phyloP scores from a whole-genome alignment of 306 rosid species.

The Mucuna pruriens region DNA sequence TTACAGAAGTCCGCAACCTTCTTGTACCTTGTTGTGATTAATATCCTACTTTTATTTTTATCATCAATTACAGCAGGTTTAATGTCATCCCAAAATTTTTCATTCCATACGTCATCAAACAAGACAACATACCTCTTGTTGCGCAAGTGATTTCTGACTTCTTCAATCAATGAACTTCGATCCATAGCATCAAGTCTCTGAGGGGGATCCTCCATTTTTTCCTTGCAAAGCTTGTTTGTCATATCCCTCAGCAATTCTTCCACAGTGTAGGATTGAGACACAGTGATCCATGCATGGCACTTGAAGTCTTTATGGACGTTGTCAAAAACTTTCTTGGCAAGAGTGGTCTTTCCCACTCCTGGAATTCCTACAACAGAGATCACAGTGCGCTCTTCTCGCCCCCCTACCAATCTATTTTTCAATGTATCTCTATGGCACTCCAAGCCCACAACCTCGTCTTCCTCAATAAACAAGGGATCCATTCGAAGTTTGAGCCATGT shows the following conservation, averaged over 20 bases:
- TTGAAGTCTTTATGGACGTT: background rate
- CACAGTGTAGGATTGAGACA: background rate
- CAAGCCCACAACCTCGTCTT: background rate
- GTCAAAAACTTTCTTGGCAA: constrained; percentile 23
- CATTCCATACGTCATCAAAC: constrained; percentile 15
- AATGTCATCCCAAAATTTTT: background rate
- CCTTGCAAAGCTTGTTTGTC: background rate
- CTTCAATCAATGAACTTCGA: background rate
- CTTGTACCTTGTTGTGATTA: background rate
- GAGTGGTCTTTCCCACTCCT: constrained; percentile 24
- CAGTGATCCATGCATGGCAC: background rate
- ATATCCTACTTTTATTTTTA: background rate
- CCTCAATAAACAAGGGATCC: background rate
- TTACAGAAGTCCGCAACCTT: background rate
- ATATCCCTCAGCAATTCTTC: background rate
- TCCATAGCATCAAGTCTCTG: background rate
- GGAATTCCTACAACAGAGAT: constrained; percentile 10
- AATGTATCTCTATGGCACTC: background rate
- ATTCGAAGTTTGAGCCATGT: background rate
- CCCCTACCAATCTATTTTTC: background rate
- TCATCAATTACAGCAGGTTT: background rate
- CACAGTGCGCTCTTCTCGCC: background rate
- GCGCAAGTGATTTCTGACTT: background rate
- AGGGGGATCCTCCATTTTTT: background rate
- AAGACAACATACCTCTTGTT: background rate